Evolutionary conservation across 331 rosid species (phyloP), one percentile per base, ranked within the genome.

Genomic region (Malus hybrid): DNA sequence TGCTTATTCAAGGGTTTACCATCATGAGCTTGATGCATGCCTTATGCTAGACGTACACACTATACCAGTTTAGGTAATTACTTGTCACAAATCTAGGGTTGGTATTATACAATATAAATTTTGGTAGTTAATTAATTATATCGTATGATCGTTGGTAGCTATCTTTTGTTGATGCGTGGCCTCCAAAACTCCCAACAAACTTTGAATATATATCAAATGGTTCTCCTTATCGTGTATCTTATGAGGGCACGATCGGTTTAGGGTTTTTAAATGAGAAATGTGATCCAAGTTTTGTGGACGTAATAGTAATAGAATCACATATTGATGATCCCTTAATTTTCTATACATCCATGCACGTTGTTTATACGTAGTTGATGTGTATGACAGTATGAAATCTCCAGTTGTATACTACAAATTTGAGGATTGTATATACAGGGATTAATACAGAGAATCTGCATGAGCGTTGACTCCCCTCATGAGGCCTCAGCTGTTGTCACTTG

Each of bases 101-200:
- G 64, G 76, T 73, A 28, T 9, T 27, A 46, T 24, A 73, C 48
- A 1, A 19, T 73, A 62, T 42, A 27, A 62, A 42, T 19, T 54
- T 22, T 4, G 46, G 24, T 44, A 28, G 69, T 59, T 72, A 59
- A 63, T 61, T 73, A 28, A 63, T 61, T 73, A 11, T 15, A 73
- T 57, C 50, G 27, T 65, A 6, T 34, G 16, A 57, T 5, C 44
- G 31, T 60, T 42, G 44, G 12, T 61, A 73, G 15, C 70, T 60
- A 57, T 28, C 77, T 44, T 24, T 59, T 71, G 60, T 79, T 27
- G 79, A 64, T 80, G 79, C 61, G 19, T 57, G 76, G 85, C 79
- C 73, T 79, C 80, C 87, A 72, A 88, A 83, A 79, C 77, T 79
- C 84, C 81, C 84, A 91, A 87, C 92, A 84, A 88, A 83, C 93